Evolutionary conservation across 148 eudicot species (phyloP).

Genomic region (Pouteria glomerata): DNA sequence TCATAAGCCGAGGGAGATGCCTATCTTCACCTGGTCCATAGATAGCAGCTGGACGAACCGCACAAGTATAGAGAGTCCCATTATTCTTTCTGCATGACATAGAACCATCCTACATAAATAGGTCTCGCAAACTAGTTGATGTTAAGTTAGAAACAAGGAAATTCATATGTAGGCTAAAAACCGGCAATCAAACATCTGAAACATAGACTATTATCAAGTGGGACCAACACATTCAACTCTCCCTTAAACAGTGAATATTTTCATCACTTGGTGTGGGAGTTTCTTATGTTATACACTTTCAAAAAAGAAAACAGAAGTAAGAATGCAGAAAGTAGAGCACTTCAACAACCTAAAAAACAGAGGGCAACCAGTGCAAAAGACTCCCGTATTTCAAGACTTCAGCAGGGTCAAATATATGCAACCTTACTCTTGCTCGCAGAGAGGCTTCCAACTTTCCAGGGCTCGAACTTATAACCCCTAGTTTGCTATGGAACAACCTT

Average conservation of each 20-base stretch:
- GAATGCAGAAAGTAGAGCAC: not conserved
- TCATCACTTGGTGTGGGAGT: not conserved
- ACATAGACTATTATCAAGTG: no score
- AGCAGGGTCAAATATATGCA: no score
- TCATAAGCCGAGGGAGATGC: conserved; percentile 72
- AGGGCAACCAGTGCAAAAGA: no score
- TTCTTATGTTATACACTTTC: not conserved
- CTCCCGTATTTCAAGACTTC: no score
- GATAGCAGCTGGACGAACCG: conserved; percentile 89
- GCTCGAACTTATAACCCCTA: no score
- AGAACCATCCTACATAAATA: conserved; percentile 8
- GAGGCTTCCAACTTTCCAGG: no score
- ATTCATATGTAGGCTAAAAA: not conserved
- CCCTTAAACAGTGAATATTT: not conserved
- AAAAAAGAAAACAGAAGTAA: conserved; percentile 1
- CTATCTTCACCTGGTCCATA: conserved; percentile 98
- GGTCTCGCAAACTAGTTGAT: conserved; percentile 1
- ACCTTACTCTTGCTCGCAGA: no score
- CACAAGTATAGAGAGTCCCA: conserved; percentile 73
- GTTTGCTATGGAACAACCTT: no score
- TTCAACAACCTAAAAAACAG: not conserved
- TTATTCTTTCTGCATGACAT: conserved; percentile 50
- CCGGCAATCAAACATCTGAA: no score
- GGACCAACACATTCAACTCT: no score
- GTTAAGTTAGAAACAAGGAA: not conserved